These are phyloP conservation scores for Colletotrichum gigasporum DNA, from an alignment of 2,329 filamentous ascomycete genomes.

Conservation along the genomic window DNA sequence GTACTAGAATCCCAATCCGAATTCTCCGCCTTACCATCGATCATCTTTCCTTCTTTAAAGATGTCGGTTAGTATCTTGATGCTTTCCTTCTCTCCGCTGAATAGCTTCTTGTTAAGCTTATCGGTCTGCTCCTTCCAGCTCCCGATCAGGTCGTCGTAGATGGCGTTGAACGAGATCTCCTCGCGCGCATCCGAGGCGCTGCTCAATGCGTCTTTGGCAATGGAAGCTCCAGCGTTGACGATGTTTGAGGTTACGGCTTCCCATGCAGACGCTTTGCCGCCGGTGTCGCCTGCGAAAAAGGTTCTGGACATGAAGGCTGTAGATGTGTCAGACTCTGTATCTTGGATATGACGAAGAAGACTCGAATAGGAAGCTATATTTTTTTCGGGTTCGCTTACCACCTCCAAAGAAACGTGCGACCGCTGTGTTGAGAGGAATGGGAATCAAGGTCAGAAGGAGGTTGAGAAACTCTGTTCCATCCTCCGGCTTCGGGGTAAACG, in stretches of 20 bases:
- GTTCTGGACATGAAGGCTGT: not conserved
- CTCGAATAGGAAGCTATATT: too few species aligned
- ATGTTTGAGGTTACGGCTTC: not conserved
- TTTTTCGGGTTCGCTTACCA: too few species aligned
- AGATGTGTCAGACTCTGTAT: not conserved
- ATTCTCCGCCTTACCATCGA: not conserved
- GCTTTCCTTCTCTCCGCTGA: not conserved
- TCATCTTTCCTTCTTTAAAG: constrained; percentile 1
- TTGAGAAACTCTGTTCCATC: not conserved
- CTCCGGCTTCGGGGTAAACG: not conserved
- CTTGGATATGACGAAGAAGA: too few species aligned
- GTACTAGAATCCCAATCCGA: not conserved
- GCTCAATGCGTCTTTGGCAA: not conserved
- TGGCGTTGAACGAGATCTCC: not conserved
- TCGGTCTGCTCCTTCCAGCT: not conserved
- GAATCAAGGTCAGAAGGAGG: not conserved
- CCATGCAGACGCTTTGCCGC: not conserved
- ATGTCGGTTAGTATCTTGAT: not conserved
- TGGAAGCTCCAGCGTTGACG: not conserved
- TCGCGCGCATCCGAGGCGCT: not conserved
- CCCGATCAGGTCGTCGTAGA: not conserved
- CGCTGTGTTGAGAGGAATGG: not conserved
- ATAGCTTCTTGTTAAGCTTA: not conserved
- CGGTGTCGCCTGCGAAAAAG: not conserved
- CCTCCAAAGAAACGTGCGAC: not conserved